A percentile compares a stretch with the other conserved stretches of the same genome.
These are phyloP conservation scores for Debaryomyces nepalensis DNA, from an alignment of 1,139 yeast species.

Conservation along the genomic window DNA sequence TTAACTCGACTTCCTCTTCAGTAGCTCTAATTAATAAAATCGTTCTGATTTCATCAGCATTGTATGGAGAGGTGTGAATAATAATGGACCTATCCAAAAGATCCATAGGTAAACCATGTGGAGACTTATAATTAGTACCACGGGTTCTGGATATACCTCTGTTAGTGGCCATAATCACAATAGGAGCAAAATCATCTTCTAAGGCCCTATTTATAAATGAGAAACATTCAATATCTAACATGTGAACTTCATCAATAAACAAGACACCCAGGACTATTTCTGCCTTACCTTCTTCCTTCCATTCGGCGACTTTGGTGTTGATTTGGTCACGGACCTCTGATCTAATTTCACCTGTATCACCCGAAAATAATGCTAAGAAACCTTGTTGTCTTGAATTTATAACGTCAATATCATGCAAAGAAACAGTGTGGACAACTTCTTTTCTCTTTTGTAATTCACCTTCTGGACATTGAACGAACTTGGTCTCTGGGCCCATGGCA, in stretches of 20 bases:
- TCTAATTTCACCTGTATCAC: slow-evolving; percentile 97
- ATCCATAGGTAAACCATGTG: slow-evolving; percentile 96
- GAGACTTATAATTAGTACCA: slow-evolving; percentile 92
- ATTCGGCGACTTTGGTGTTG: slow-evolving; percentile 94
- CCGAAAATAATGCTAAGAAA: slow-evolving; percentile 91
- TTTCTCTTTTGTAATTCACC: slow-evolving; percentile 97
- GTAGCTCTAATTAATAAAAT: slow-evolving; percentile 90
- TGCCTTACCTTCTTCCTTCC: slow-evolving; percentile 99
- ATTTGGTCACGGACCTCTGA: slow-evolving; percentile 97
- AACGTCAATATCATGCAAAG: slow-evolving; percentile 96
- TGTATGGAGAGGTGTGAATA: slow-evolving; percentile 80
- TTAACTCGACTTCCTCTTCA: slow-evolving; percentile 92
- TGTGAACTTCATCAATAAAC: slow-evolving; percentile 97
- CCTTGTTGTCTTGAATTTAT: slow-evolving; percentile 98
- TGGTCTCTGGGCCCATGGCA: slow-evolving; percentile 99
- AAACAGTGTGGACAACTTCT: slow-evolving; percentile 94
- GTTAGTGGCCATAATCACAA: slow-evolving; percentile 98
- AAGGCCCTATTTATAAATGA: slow-evolving; percentile 94
- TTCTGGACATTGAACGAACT: slow-evolving; percentile 97
- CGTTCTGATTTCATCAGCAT: slow-evolving; percentile 80
- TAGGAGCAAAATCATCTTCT: slow-evolving; percentile 96
- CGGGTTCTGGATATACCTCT: slow-evolving; percentile 91
- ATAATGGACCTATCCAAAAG: slow-evolving; percentile 92
- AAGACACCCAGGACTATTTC: slow-evolving; percentile 98
- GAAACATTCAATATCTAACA: slow-evolving; percentile 97